phyloP scores from a whole-genome alignment of 2,329 filamentous ascomycete species.

The Aspergillus bombycis region DNA sequence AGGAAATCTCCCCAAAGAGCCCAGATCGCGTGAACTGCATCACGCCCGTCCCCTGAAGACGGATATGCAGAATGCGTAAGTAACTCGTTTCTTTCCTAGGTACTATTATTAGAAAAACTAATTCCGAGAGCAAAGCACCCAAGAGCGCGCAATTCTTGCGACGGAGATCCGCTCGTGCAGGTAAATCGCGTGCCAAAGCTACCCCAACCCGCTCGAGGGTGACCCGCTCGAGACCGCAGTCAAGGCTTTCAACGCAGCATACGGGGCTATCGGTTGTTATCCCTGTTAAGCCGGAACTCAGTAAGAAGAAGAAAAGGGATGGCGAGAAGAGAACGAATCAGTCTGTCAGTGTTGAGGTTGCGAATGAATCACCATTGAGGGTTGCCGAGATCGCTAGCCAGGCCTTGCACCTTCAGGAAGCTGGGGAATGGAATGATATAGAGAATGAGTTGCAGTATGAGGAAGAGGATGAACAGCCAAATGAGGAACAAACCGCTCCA shows the following conservation, averaged over 20 bases:
- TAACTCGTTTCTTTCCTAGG: background rate
- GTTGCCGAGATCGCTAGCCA: background rate
- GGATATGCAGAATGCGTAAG: background rate
- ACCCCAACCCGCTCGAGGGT: background rate
- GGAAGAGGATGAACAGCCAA: background rate
- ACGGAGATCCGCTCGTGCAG: background rate
- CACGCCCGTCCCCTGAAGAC: background rate
- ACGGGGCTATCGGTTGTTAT: background rate
- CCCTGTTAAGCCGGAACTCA: background rate
- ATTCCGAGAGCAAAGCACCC: background rate
- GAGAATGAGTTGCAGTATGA: background rate
- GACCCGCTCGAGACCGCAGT: background rate
- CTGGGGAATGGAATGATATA: background rate
- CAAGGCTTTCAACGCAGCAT: background rate
- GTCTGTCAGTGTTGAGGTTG: background rate
- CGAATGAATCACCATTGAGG: background rate
- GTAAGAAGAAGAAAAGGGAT: background rate
- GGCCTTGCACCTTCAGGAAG: background rate
- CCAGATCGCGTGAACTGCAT: background rate
- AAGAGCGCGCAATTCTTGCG: background rate
- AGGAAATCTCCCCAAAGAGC: no score
- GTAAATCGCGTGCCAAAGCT: background rate
- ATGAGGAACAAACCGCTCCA: background rate
- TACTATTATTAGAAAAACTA: background rate
- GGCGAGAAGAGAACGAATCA: background rate